These are phyloP conservation scores for Talaromyces islandicus DNA, from an alignment of 2,329 filamentous ascomycete species.

Conservation along the genomic window DNA sequence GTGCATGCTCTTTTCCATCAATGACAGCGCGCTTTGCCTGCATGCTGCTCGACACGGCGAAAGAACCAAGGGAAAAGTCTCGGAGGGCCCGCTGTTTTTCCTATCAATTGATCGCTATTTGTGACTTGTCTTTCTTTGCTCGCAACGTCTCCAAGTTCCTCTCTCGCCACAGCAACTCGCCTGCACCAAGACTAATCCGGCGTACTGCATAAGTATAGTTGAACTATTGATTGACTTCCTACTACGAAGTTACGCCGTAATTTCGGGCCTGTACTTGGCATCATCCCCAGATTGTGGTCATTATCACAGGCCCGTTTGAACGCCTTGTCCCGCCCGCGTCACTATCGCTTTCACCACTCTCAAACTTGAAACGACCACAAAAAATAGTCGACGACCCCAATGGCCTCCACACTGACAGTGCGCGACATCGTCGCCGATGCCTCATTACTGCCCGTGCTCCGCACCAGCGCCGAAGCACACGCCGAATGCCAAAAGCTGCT, in stretches of 20 bases:
- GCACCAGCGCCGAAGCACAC: slow-evolving; percentile 67
- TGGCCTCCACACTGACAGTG: slow-evolving; percentile 43
- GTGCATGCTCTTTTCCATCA: background rate
- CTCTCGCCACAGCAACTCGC: background rate
- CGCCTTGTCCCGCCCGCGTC: no score
- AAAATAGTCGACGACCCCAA: background rate
- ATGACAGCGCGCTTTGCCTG: background rate
- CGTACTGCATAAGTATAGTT: background rate
- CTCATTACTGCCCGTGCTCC: slow-evolving; percentile 61
- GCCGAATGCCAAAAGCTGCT: slow-evolving; percentile 60
- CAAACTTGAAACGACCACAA: no score
- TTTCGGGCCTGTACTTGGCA: background rate
- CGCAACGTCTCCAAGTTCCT: background rate
- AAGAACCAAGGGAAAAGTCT: no score
- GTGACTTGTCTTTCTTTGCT: no score
- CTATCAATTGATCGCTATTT: no score
- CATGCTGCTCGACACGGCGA: background rate
- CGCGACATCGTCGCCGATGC: slow-evolving; percentile 58
- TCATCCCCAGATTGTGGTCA: no score
- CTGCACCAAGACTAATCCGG: background rate
- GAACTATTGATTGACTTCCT: background rate
- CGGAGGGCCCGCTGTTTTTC: background rate
- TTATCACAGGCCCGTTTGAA: no score
- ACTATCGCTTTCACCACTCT: no score
- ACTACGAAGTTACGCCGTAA: background rate